Base-by-base conservation (phyloP, 176 grass and related monocot genomes). In the Chrysopogon serrulatus region DNA sequence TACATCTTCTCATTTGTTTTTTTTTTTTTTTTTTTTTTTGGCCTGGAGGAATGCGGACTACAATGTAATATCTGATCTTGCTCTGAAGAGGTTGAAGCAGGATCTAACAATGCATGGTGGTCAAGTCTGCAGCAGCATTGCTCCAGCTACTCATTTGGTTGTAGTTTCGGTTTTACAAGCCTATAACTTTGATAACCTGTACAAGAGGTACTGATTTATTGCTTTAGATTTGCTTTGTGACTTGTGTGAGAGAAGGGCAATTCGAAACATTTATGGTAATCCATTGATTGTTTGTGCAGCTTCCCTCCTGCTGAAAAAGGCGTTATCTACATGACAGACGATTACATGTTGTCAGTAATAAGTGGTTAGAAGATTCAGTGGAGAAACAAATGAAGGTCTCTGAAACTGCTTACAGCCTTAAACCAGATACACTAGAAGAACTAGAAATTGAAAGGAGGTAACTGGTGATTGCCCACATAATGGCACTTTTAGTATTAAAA, bases 301-400 rank as follows among this genome's bases (percentile, higher is more conserved):
- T 86, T 95, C 81, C 77, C 85, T 67, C 71, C 87, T 85, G 32
- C 78, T 77, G 82, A 95, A n/a, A n/a, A 63, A 87, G 85, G 49
- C 83, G 82, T 21, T 84, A 93, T 79, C 60, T 95, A 48, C 96
- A 95, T 78, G 86, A 90, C 76, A 95, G 83, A 79, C 91, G 89
- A 79, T 87, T 98, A 64, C 89, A 95, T 84, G 69, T 98, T 71
- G 80, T 98, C 57, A 92, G 66, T 72, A 68, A 90, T 43, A 88
- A 88, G 53, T 98, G 93, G 96, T 61, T 95, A 69, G 96, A 98
- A 70, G 89, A 95, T 98, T 98, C 96, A 57, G 63, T 98, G 53
- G 87, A 85, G 30, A 90, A 79, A 71, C 71, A 82, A 81, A 92
- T 64, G 74, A 93, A 84, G 83, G 71, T 98, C 37, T 45, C 60